A percentile compares a stretch with the other conserved stretches of the same genome.
These are phyloP conservation scores for Ampelomyces quisqualis DNA, from an alignment of 2,329 filamentous ascomycete genomes.

Conservation along the genomic window DNA sequence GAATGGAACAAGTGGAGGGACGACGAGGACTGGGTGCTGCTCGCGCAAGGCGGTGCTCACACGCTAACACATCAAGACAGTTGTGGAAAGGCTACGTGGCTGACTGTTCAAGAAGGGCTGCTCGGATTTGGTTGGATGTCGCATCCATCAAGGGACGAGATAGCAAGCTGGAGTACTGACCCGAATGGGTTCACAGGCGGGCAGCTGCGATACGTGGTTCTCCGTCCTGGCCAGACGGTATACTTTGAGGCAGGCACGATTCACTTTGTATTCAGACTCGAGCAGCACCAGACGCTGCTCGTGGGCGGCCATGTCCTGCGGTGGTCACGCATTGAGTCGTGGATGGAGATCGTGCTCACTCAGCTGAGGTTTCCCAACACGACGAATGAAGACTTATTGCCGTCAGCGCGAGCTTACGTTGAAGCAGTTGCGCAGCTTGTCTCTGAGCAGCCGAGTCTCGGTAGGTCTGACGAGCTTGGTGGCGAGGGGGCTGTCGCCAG, in stretches of 20 bases:
- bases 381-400: conserved; percentile 13
- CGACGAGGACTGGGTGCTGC: conserved; percentile 15
- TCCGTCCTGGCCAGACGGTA: conserved; percentile 13
- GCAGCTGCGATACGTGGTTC: conserved; percentile 13
- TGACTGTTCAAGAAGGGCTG: conserved; percentile 12
- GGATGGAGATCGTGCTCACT: conserved; percentile 13
- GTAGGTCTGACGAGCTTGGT: conserved; percentile 10
- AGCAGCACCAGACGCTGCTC: conserved; percentile 10
- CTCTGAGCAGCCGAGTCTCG: conserved; percentile 5
- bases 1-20: conserved; percentile 16
- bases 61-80: conserved; percentile 16
- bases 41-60: conserved; percentile 15
- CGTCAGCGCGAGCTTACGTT: conserved; percentile 10
- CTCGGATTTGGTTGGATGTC: conserved; percentile 16
- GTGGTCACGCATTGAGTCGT: conserved; percentile 14
- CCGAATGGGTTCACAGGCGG: conserved; percentile 9
- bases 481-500: conserved; percentile 9
- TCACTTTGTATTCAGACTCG: conserved; percentile 17
- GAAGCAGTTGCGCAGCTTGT: conserved; percentile 12
- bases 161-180: conserved; percentile 7
- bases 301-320: conserved; percentile 14
- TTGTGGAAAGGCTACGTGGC: conserved; percentile 16
- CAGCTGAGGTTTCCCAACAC: conserved; percentile 13
- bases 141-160: conserved; percentile 9
- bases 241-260: conserved; percentile 17